Evolutionary conservation across 345 rosid species (phyloP).

Genomic region (Durio zibethinus): DNA sequence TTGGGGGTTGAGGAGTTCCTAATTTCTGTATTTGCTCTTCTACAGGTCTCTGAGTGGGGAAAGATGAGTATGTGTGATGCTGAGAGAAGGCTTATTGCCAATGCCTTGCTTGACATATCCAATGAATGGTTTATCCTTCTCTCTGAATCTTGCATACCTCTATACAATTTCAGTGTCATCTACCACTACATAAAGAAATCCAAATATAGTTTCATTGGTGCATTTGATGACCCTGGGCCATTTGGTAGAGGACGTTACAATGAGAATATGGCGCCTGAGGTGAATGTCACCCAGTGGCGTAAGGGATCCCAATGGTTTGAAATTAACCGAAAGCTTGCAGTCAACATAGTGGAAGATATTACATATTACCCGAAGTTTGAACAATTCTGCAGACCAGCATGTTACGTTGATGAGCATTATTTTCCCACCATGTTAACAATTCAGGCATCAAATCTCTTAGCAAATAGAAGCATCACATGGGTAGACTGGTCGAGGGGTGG

Average conservation of each 20-base stretch:
- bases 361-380: conserved; percentile 61
- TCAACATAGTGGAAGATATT: conserved; percentile 61
- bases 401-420: conserved; percentile 94
- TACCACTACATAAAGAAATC: conserved; percentile 64
- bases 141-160: conserved; percentile 95
- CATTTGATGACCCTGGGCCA: conserved; percentile 87
- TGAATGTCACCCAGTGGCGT: conserved; percentile 70
- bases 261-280: conserved; percentile 71
- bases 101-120: conserved; percentile 81
- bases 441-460: conserved; percentile 51
- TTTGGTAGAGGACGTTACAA: conserved; percentile 85
- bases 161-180: conserved; percentile 65
- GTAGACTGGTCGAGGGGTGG: conserved; percentile 99
- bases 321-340: conserved; percentile 67
- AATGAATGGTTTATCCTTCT: conserved; percentile 87
- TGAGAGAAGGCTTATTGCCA: conserved; percentile 85
- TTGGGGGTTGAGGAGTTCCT: background rate
- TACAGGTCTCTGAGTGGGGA: conserved; percentile 92
- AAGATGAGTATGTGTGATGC: conserved; percentile 97
- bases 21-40: conserved; percentile 12
- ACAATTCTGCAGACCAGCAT: conserved; percentile 75
- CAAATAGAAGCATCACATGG: conserved; percentile 88
- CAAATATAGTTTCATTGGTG: conserved; percentile 71
- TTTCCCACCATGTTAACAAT: conserved; percentile 94
- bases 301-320: conserved; percentile 98